phyloP scores from a whole-genome alignment of 2,329 filamentous ascomycete species.

The Sporothrix protearum region DNA sequence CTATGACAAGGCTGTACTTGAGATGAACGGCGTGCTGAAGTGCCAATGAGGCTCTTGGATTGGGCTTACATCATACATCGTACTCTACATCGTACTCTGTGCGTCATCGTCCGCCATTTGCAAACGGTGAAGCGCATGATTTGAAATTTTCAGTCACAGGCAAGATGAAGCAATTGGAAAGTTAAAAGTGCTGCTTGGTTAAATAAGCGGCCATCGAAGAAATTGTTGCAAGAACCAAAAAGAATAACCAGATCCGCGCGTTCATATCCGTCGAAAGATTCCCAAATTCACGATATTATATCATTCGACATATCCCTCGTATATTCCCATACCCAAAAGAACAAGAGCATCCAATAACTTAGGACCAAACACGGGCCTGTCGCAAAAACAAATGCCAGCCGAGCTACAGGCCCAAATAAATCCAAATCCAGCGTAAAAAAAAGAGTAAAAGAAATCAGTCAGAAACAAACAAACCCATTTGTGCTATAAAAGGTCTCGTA shows the following conservation, averaged over 20 bases:
- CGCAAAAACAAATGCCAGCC: neutral
- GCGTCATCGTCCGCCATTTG: neutral
- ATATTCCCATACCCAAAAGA: conserved; percentile 14
- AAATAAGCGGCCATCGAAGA: neutral
- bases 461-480: neutral
- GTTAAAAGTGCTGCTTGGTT: neutral
- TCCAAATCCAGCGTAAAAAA: neutral
- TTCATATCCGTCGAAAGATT: neutral
- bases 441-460: neutral
- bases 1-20: neutral
- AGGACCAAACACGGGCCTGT: neutral
- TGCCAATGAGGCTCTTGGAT: neutral
- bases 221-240: neutral
- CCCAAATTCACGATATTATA: conserved; percentile 15
- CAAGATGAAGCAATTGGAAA: neutral
- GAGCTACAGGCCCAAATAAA: neutral
- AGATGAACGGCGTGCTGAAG: neutral
- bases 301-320: conserved; percentile 16
- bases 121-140: neutral
- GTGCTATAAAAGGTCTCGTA: conserved; percentile 15
- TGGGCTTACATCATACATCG: neutral
- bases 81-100: neutral
- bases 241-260: neutral
- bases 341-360: neutral
- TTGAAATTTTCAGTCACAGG: neutral